Evolutionary conservation across 495 filamentous ascomycete species (phyloP), one percentile per base, ranked within the genome.

Genomic region (Parathielavia hyrcaniae): DNA sequence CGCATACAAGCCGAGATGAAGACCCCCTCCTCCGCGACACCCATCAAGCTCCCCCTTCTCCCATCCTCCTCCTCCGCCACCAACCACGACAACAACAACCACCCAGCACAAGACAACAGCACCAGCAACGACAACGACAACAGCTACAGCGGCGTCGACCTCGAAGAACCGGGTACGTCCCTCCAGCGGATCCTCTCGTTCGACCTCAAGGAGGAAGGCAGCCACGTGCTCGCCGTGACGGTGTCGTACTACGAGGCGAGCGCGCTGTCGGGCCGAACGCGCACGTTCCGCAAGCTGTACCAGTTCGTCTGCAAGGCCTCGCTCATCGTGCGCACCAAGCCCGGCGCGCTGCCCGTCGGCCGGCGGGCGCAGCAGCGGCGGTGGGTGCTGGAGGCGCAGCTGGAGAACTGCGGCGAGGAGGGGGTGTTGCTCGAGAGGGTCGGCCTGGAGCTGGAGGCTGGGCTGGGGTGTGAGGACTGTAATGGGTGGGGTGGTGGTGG

Each of bases 271-370:
- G 87, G 86, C 35, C 79, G 89, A 40, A 84, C 86, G 23, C 77
- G 95, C 59, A 96, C 89, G 13, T 98, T 97, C 69, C 77, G 92
- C 61, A 98, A 98, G 71, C 72, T 98, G 59, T 98, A 98, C 69
- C 95, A 97, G 71, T 98, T 98, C 67, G 85, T 91, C 22, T 92
- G 91, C 48, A 90, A 92, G 71, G 84, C 86, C 54, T 88, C 89
- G 62, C 73, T 98, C 58, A 88, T 91, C 54, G 91, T 98, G 22
- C 76, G 93, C 56, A 97, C 93, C 0, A 98, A 98, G 67, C 79
- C 86, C 0, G 86, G 85, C 8, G 75, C 81, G 23, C 61, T 95
- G 57, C 58, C 72, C 6, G 57, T 65, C 4, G 30, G 50, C 36
- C 11, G 13, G 40, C 48, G 52, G 36, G 55, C 58, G 11, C 57